Conservation (phyloP, 2,329 filamentous ascomycete genomes). For the Fusarium graminum region DNA sequence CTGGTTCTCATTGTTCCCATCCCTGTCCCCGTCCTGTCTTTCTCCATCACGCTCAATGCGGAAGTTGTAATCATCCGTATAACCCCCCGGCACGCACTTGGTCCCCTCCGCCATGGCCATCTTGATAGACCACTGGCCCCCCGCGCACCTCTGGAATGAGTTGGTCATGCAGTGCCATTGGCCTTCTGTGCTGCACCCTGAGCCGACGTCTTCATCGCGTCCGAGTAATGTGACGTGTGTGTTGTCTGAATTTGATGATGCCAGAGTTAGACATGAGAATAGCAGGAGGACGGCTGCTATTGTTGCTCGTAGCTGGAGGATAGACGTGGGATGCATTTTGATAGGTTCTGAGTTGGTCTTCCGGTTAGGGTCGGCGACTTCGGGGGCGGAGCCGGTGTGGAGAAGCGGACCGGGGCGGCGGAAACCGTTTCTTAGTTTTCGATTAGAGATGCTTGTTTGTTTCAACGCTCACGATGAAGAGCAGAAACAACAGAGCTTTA, state of each 20-base stretch:
- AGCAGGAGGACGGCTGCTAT: slow-evolving; percentile 20
- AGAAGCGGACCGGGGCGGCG: slow-evolving; percentile 11
- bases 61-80: slow-evolving; percentile 55
- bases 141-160: slow-evolving; percentile 64
- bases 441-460: slow-evolving; percentile 11
- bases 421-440: neutral
- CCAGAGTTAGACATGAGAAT: slow-evolving; percentile 24
- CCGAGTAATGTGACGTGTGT: slow-evolving; percentile 15
- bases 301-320: slow-evolving; percentile 8
- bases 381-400: slow-evolving; percentile 31
- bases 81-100: slow-evolving; percentile 59
- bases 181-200: slow-evolving; percentile 61
- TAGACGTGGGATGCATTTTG: slow-evolving; percentile 27
- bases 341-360: slow-evolving; percentile 3
- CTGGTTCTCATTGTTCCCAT: slow-evolving; percentile 9
- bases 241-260: slow-evolving; percentile 9
- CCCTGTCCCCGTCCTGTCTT: neutral
- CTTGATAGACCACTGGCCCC: slow-evolving; percentile 61
- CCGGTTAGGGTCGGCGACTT: slow-evolving; percentile 19
- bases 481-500: slow-evolving; percentile 5
- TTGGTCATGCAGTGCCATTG: slow-evolving; percentile 67
- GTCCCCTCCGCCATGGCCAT: slow-evolving; percentile 61
- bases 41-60: slow-evolving; percentile 52
- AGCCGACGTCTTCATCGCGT: slow-evolving; percentile 53
- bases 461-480: slow-evolving; percentile 1